Conservation (phyloP, 177 flowering plant species). For the Tripterygium wilfordii region DNA sequence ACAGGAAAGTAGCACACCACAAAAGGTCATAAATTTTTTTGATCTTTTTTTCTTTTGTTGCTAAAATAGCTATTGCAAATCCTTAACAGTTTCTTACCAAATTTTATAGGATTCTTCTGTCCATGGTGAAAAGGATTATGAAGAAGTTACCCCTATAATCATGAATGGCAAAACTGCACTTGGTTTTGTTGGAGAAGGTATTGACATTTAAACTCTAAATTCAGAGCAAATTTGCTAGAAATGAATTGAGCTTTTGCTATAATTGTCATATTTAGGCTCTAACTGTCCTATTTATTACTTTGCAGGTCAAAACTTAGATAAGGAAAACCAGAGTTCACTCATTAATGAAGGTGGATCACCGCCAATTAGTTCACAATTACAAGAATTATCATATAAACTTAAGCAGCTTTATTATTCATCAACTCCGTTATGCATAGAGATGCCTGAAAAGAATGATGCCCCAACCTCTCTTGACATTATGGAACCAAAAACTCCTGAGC, state of each 20-base stretch:
- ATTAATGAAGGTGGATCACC: constrained; percentile 35
- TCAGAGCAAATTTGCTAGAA: no score
- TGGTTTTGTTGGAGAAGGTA: constrained; percentile 21
- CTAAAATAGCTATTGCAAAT: no score
- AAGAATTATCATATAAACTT: constrained; percentile 44
- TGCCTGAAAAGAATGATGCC: constrained; percentile 12
- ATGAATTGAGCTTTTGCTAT: no score
- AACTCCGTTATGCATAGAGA: constrained; percentile 23
- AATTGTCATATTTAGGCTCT: no score
- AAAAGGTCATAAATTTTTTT: constrained; percentile 4
- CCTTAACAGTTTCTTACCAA: no score
- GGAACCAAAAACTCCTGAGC: constrained; percentile 46
- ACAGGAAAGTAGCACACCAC: neutral
- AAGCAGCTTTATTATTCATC: constrained; percentile 36
- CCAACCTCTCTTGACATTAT: constrained; percentile 5
- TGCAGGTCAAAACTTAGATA: constrained; percentile 17
- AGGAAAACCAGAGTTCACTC: constrained; percentile 20
- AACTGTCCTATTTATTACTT: neutral
- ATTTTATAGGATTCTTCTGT: no score
- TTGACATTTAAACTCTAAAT: constrained; percentile 1
- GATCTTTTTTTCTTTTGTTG: no score
- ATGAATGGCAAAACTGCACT: neutral
- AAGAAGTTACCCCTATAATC: constrained; percentile 6
- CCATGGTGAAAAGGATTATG: constrained; percentile 4
- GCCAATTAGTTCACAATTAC: constrained; percentile 46